These are phyloP conservation scores for Penicillium sp. DNA, from an alignment of 2,329 filamentous ascomycete genomes.

Conservation along the genomic window DNA sequence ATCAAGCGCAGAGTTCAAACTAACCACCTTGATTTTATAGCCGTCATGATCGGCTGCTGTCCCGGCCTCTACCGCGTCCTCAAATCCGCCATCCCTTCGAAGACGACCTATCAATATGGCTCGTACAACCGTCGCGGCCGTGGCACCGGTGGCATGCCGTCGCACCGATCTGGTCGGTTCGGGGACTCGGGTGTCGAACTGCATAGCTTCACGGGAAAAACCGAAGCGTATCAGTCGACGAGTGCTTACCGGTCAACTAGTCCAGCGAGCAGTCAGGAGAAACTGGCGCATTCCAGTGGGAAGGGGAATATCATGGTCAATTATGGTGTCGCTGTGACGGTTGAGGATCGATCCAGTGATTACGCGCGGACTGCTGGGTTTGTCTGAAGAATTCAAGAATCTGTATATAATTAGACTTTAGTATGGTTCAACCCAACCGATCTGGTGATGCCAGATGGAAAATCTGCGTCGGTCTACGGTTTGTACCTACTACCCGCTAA, in stretches of 20 bases:
- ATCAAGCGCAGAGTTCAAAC: neutral
- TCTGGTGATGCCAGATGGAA: no score
- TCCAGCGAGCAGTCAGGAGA: constrained; percentile 17
- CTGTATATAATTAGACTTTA: no score
- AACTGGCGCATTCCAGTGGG: constrained; percentile 7
- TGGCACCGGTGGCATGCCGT: constrained; percentile 6
- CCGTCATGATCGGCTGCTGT: constrained; percentile 23
- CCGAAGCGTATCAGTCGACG: constrained; percentile 5
- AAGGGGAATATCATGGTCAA: constrained; percentile 15
- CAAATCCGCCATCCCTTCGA: constrained; percentile 9
- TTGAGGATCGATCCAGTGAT: constrained; percentile 24
- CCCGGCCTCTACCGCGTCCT: constrained; percentile 19
- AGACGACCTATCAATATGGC: constrained; percentile 11
- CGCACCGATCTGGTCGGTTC: neutral
- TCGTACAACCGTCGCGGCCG: constrained; percentile 8
- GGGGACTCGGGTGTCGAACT: neutral
- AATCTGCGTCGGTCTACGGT: no score
- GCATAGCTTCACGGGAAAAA: constrained; percentile 2
- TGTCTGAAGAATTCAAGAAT: neutral
- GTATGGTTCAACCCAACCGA: no score
- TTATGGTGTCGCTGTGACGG: constrained; percentile 13
- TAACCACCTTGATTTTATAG: constrained; percentile 4
- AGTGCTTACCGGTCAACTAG: constrained; percentile 9
- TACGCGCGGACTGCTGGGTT: neutral
- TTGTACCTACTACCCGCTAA: no score